These are phyloP conservation scores for Boletus subparvulus DNA, from an alignment of 768 basidiomycete species.

Conservation along the genomic window DNA sequence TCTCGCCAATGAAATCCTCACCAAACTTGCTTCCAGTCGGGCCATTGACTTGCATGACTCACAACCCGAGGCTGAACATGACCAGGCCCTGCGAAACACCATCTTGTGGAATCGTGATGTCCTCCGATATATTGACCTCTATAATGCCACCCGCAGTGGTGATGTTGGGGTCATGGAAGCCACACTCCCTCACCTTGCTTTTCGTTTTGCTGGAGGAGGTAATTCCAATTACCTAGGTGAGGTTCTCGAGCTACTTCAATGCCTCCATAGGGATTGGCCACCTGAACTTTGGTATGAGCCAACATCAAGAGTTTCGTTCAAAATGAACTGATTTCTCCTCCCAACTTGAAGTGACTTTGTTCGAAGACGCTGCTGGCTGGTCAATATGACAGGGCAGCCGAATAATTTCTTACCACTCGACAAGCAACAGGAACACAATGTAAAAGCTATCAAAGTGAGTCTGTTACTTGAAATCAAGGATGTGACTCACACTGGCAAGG, in stretches of 20 bases:
- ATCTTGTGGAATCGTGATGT: conserved; percentile 39
- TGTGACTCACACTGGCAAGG: no score
- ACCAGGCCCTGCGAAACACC: conserved; percentile 27
- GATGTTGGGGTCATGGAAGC: conserved; percentile 28
- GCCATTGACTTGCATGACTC: neutral
- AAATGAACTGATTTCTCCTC: no score
- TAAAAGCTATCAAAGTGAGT: conserved; percentile 35
- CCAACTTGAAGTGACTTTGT: neutral
- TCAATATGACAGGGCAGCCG: conserved; percentile 29
- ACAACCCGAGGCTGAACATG: conserved; percentile 16
- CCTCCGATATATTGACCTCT: conserved; percentile 37
- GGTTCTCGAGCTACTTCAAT: neutral
- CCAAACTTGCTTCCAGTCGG: neutral
- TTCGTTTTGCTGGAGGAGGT: neutral
- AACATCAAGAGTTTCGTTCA: no score
- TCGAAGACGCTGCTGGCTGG: conserved; percentile 21
- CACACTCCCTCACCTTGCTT: conserved; percentile 12
- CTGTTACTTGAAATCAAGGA: no score
- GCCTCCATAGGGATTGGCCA: neutral
- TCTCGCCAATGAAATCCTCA: neutral
- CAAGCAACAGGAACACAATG: conserved; percentile 36
- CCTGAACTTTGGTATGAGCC: no score
- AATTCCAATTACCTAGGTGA: neutral
- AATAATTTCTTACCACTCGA: conserved; percentile 31
- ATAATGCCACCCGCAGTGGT: conserved; percentile 35